phyloP scores from a whole-genome alignment of 306 rosid genomes.

The Erythrophleum fordii region DNA sequence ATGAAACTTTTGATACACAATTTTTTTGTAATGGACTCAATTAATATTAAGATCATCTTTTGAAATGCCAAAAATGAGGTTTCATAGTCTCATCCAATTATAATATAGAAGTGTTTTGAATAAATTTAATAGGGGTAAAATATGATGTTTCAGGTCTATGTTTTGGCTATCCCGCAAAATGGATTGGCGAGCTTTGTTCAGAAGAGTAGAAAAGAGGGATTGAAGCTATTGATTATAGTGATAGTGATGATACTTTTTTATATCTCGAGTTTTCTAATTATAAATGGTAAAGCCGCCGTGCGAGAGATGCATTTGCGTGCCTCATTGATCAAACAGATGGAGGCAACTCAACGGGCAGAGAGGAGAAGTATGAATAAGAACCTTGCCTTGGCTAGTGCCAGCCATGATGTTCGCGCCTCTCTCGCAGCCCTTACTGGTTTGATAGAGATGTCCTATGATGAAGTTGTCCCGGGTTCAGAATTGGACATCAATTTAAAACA shows the following conservation, averaged over 20 bases:
- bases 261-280: conserved; percentile 35
- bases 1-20: no score
- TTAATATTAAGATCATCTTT: no score
- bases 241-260: conserved; percentile 38
- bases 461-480: conserved; percentile 42
- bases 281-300: conserved; percentile 37
- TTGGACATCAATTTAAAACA: conserved; percentile 56
- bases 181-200: conserved; percentile 21
- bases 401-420: conserved; percentile 76
- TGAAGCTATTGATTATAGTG: conserved; percentile 41
- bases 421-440: conserved; percentile 67
- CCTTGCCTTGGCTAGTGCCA: conserved; percentile 63
- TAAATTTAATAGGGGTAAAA: no score
- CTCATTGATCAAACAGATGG: conserved; percentile 65
- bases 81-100: no score
- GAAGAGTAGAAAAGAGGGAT: conserved; percentile 41
- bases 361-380: conserved; percentile 70
- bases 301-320: conserved; percentile 65
- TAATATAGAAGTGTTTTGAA: no score
- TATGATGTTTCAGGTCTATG: conserved; percentile 58
- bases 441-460: conserved; percentile 54
- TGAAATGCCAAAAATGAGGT: no score
- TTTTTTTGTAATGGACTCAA: no score
- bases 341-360: conserved; percentile 76
- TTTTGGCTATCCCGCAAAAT: conserved; percentile 46